phyloP scores from a whole-genome alignment of 805 yeast species.

The Wickerhamiella vanderwaltii region DNA sequence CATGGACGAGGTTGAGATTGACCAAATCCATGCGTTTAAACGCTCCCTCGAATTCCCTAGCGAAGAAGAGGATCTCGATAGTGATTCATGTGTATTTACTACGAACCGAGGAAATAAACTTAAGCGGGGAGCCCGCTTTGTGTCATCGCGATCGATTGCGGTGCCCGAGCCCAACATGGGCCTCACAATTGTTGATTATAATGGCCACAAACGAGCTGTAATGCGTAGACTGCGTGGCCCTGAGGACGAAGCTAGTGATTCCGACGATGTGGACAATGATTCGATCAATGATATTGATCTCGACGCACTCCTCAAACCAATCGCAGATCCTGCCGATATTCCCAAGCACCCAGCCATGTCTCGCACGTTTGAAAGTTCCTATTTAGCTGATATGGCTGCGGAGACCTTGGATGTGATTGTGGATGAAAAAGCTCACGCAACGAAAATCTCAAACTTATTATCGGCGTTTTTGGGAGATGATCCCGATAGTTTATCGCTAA shows the following conservation, averaged over 20 bases:
- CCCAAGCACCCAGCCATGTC: constrained; percentile 57
- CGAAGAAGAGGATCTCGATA: constrained; percentile 20
- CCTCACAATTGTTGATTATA: constrained; percentile 23
- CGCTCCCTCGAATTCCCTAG: constrained; percentile 24
- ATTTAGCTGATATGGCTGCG: constrained; percentile 48
- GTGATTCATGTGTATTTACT: constrained; percentile 26
- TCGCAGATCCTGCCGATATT: constrained; percentile 69
- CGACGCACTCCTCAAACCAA: constrained; percentile 57
- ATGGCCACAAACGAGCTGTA: constrained; percentile 24
- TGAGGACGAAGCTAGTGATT: constrained; percentile 20
- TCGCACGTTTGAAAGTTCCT: constrained; percentile 47
- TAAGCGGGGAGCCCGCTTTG: constrained; percentile 36
- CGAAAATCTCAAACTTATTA: constrained; percentile 55
- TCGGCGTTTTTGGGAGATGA: constrained; percentile 81
- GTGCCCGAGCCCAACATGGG: constrained; percentile 21
- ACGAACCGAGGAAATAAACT: constrained; percentile 50
- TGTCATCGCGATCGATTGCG: constrained; percentile 35
- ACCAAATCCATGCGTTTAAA: constrained; percentile 22
- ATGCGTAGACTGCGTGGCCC: constrained; percentile 17
- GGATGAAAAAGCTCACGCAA: constrained; percentile 67
- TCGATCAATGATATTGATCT: constrained; percentile 34
- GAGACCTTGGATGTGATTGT: constrained; percentile 71
- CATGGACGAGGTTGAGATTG: constrained; percentile 1
- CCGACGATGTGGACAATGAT: constrained; percentile 22
- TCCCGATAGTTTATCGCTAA: constrained; percentile 42